A percentile compares a stretch with the other conserved stretches of the same genome.
phyloP scores from a whole-genome alignment of 805 yeast genomes.

The Metschnikowia proteae region DNA sequence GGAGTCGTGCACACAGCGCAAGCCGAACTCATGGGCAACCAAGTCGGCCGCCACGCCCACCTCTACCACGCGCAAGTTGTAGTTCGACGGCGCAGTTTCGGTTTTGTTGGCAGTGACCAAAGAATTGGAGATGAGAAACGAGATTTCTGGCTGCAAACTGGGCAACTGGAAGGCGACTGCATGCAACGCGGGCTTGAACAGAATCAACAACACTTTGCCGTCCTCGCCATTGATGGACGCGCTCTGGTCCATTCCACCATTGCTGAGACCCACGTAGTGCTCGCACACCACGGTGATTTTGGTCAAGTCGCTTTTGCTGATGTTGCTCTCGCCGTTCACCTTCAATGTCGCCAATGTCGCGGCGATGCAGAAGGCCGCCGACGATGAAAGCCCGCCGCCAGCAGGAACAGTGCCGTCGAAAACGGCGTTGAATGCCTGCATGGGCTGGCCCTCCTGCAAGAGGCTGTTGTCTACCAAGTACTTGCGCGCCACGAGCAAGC shows the following conservation, averaged over 20 bases:
- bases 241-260: conserved; percentile 80
- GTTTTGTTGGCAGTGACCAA: conserved; percentile 60
- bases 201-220: conserved; percentile 55
- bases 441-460: conserved; percentile 18
- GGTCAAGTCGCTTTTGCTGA: conserved; percentile 52
- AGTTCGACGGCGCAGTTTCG: conserved; percentile 66
- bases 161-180: conserved; percentile 58
- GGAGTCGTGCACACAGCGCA: conserved; percentile 44
- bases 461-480: conserved; percentile 36
- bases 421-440: conserved; percentile 49
- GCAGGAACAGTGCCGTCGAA: conserved; percentile 68
- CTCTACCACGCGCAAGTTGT: conserved; percentile 70
- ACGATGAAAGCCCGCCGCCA: conserved; percentile 67
- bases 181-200: conserved; percentile 54
- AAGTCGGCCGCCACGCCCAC: conserved; percentile 63
- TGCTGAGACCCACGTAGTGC: conserved; percentile 68
- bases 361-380: conserved; percentile 69
- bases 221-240: conserved; percentile 64
- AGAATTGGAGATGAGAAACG: conserved; percentile 61
- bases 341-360: conserved; percentile 54
- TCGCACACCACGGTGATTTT: conserved; percentile 61
- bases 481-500: conserved; percentile 55
- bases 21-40: conserved; percentile 46
- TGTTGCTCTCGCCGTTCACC: conserved; percentile 43
- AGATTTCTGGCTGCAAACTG: conserved; percentile 37